These are phyloP conservation scores for Aspergillus heteromorphus DNA, from an alignment of 495 filamentous ascomycete genomes.

Conservation along the genomic window DNA sequence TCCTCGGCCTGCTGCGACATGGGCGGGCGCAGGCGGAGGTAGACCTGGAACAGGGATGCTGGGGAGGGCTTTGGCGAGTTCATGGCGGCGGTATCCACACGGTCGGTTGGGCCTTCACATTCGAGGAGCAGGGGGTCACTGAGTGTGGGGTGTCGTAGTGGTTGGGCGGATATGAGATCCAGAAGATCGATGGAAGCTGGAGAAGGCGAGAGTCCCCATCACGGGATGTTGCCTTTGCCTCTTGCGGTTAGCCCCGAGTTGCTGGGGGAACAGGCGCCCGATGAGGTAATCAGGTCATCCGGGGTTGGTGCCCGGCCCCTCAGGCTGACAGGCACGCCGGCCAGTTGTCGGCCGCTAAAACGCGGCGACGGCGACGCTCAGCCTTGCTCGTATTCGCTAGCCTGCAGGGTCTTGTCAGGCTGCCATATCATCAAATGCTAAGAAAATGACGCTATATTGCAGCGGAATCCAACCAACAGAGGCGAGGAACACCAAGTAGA, in stretches of 20 bases:
- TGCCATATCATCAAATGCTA: too few relatives aligned
- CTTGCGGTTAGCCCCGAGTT: slow-evolving; percentile 9
- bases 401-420: neutral
- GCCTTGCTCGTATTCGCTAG: slow-evolving; percentile 17
- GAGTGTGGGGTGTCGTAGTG: neutral
- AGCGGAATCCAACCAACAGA: too few relatives aligned
- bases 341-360: neutral
- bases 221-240: slow-evolving; percentile 9
- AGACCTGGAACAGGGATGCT: slow-evolving; percentile 82
- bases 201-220: neutral
- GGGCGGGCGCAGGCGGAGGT: slow-evolving; percentile 80
- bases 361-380: slow-evolving; percentile 1
- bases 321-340: slow-evolving; percentile 1
- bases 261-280: slow-evolving; percentile 12
- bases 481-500: neutral
- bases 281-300: slow-evolving; percentile 1
- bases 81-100: slow-evolving; percentile 23
- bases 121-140: neutral
- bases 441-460: too few relatives aligned
- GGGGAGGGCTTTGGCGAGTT: slow-evolving; percentile 40
- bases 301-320: slow-evolving; percentile 3
- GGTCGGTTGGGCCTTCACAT: neutral
- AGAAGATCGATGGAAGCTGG: neutral
- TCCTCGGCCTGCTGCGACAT: slow-evolving; percentile 29
- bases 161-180: neutral